These are phyloP conservation scores for Wilcoxina mikolae DNA, from an alignment of 495 filamentous ascomycete genomes.

Conservation along the genomic window DNA sequence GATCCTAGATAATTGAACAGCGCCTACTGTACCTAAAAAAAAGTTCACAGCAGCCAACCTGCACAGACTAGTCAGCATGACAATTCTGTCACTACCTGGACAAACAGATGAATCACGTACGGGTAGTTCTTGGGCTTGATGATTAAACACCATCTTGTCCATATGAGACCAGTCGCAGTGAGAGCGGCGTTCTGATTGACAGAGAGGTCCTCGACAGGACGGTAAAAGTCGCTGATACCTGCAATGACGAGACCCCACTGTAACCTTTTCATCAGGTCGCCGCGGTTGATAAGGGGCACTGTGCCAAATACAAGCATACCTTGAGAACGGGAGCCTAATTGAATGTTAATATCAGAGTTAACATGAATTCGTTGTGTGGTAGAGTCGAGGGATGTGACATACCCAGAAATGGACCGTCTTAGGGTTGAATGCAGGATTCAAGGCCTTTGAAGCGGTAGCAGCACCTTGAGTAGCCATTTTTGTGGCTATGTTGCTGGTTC, in stretches of 20 bases:
- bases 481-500: conserved; percentile 8
- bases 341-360: neutral
- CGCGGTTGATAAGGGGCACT: neutral
- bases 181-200: conserved; percentile 81
- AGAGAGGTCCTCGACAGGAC: conserved; percentile 84
- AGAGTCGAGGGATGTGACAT: conserved; percentile 21
- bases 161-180: conserved; percentile 80
- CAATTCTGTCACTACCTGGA: neutral
- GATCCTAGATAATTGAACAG: conserved; percentile 69
- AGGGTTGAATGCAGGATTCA: conserved; percentile 28
- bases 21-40: conserved; percentile 74
- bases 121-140: conserved; percentile 86
- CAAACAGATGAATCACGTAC: conserved; percentile 35
- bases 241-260: conserved; percentile 85
- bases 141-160: conserved; percentile 96
- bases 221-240: conserved; percentile 78
- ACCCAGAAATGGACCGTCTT: conserved; percentile 99
- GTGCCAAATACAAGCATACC: conserved; percentile 38
- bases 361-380: neutral
- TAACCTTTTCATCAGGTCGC: conserved; percentile 2
- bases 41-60: conserved; percentile 95
- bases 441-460: conserved; percentile 18
- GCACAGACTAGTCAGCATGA: neutral
- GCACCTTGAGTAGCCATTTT: conserved; percentile 7
- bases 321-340: conserved; percentile 82